A percentile compares a stretch with the other conserved stretches of the same genome.
phyloP scores from a whole-genome alignment of 2,329 filamentous ascomycete species.

The Colletotrichum tabaci region DNA sequence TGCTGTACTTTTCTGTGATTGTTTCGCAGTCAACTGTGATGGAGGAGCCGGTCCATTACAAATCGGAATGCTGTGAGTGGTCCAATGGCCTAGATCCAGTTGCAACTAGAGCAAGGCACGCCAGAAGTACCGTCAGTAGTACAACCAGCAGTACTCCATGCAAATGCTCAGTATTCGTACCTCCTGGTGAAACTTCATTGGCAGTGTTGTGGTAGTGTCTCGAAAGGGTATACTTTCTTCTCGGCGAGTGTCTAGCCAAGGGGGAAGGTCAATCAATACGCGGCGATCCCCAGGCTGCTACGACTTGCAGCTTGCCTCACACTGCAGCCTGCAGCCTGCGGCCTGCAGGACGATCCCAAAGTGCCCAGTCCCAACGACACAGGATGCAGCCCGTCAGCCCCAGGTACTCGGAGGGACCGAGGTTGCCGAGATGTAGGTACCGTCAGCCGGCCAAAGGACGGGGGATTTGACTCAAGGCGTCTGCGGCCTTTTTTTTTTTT shows the following conservation, averaged over 20 bases:
- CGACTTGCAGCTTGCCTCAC: constrained; percentile 11
- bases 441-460: not conserved
- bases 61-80: constrained; percentile 29
- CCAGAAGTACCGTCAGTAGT: not conserved
- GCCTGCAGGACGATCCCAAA: constrained; percentile 10
- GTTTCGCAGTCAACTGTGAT: not conserved
- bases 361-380: constrained; percentile 4
- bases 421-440: not conserved
- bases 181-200: constrained; percentile 9
- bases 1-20: not conserved
- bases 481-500: not conserved
- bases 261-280: not conserved
- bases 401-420: not conserved
- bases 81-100: not conserved
- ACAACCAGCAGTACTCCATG: no score
- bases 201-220: not conserved
- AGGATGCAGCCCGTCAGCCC: not conserved
- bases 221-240: not conserved
- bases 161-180: not conserved
- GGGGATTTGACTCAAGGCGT: not conserved
- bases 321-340: constrained; percentile 8
- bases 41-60: constrained; percentile 14
- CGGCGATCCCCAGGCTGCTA: constrained; percentile 2
- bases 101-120: constrained; percentile 11
- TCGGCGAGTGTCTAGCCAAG: constrained; percentile 7